A percentile compares a stretch with the other conserved stretches of the same genome.
phyloP scores from a whole-genome alignment of 2,329 filamentous ascomycete species.

The Aspergillus sp. region DNA sequence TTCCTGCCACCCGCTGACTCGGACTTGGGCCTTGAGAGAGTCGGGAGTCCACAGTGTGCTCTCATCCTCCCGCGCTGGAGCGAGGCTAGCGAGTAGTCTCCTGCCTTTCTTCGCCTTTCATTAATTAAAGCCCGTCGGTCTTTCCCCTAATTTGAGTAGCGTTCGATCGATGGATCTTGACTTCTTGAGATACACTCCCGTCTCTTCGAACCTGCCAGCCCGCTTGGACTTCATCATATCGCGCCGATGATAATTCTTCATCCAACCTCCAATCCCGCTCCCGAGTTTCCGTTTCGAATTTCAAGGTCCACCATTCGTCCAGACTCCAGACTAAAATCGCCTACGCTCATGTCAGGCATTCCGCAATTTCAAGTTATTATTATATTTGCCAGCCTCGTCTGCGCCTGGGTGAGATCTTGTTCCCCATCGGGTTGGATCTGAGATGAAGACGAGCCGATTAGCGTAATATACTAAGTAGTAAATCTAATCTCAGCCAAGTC shows the following conservation, averaged over 20 bases:
- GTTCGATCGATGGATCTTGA: conserved; percentile 24
- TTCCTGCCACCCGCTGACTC: conserved; percentile 4
- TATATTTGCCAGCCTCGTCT: not conserved
- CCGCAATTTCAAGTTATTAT: not conserved
- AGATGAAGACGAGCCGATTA: conserved; percentile 3
- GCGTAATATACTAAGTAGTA: not conserved
- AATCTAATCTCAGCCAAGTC: not conserved
- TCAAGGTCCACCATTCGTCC: not conserved
- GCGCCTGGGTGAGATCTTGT: not conserved
- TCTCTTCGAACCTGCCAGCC: not conserved
- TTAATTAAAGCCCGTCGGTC: conserved; percentile 15
- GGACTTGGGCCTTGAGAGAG: conserved; percentile 12
- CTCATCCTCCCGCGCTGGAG: not conserved
- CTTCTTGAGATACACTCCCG: conserved; percentile 15
- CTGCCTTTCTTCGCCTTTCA: not conserved
- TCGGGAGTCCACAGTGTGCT: conserved; percentile 7
- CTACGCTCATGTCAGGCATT: not conserved
- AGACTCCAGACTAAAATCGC: not conserved
- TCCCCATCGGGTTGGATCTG: conserved; percentile 2
- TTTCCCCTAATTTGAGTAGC: conserved; percentile 19
- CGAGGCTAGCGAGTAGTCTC: not conserved
- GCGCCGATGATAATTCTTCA: not conserved
- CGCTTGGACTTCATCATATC: not conserved
- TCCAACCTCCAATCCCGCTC: not conserved
- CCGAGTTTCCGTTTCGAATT: not conserved